A percentile compares a stretch with the other conserved stretches of the same genome.
These are phyloP conservation scores for Mycosarcoma maydis DNA, from an alignment of 1,284 basidiomycete species.

Conservation along the genomic window DNA sequence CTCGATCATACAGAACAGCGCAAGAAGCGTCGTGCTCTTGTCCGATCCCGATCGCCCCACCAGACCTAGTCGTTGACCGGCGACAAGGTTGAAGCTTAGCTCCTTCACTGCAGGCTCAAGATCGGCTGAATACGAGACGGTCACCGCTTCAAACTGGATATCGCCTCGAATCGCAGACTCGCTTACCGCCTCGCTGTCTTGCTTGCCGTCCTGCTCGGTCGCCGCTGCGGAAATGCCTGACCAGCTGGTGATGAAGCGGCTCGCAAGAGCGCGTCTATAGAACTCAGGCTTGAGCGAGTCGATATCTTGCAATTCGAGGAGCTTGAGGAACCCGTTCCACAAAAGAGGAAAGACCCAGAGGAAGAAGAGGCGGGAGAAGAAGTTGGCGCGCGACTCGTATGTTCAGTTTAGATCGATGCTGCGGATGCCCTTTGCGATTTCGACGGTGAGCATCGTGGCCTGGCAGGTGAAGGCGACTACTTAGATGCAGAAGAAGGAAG, in stretches of 20 bases:
- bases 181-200: not conserved
- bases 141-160: conserved; percentile 41
- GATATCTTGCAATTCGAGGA: conserved; percentile 40
- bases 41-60: conserved; percentile 50
- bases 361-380: conserved; percentile 50
- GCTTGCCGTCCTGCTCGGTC: conserved; percentile 3
- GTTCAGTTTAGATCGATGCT: conserved; percentile 22
- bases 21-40: conserved; percentile 55
- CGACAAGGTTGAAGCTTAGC: conserved; percentile 35
- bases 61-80: conserved; percentile 48
- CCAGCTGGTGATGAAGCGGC: conserved; percentile 29
- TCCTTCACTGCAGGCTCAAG: conserved; percentile 45
- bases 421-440: conserved; percentile 41
- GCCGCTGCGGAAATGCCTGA: conserved; percentile 9
- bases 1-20: conserved; percentile 53
- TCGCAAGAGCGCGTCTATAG: conserved; percentile 26
- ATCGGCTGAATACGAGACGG: conserved; percentile 37
- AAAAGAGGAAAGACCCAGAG: conserved; percentile 50
- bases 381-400: conserved; percentile 45
- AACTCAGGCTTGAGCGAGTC: conserved; percentile 42
- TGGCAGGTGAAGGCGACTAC: conserved; percentile 30
- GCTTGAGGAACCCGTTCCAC: conserved; percentile 36
- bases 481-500: conserved; percentile 43
- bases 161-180: conserved; percentile 25
- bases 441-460: conserved; percentile 40